A percentile compares a stretch with the other conserved stretches of the same genome.
These are phyloP conservation scores for Mucor piriformis DNA, from an alignment of 371 early-diverging fungal genomes.

Conservation along the genomic window DNA sequence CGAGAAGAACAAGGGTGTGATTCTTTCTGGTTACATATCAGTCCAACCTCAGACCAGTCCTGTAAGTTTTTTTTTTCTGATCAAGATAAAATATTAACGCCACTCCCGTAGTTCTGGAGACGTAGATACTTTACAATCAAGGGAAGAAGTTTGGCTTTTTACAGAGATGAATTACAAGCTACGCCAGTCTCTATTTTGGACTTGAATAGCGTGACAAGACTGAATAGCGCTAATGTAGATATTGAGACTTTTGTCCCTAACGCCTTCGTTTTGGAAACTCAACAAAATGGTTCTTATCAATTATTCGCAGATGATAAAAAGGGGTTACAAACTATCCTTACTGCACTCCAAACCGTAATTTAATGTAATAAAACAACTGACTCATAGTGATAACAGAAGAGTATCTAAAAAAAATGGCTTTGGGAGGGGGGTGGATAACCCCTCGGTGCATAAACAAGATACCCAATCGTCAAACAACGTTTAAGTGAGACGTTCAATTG, in stretches of 20 bases:
- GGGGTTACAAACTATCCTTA: conserved; percentile 23
- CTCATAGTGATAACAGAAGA: too few relatives aligned
- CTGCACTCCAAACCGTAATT: conserved; percentile 45
- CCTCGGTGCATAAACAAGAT: too few relatives aligned
- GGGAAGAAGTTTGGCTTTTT: conserved; percentile 27
- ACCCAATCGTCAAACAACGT: too few relatives aligned
- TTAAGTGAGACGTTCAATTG: too few relatives aligned
- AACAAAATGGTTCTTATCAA: conserved; percentile 39
- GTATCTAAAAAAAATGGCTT: too few relatives aligned
- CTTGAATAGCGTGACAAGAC: conserved; percentile 36
- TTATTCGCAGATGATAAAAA: conserved; percentile 41
- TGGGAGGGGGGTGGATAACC: too few relatives aligned
- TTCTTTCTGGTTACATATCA: conserved; percentile 34
- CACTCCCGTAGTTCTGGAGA: conserved; percentile 47
- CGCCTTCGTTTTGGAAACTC: conserved; percentile 45
- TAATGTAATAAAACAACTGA: too few relatives aligned
- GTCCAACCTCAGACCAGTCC: conserved; percentile 37
- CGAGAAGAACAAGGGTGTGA: conserved; percentile 33
- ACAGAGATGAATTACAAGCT: conserved; percentile 21
- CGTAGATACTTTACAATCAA: conserved; percentile 34
- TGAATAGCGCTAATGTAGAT: conserved; percentile 37
- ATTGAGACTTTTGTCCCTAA: conserved; percentile 47
- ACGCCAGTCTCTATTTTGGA: conserved; percentile 52
- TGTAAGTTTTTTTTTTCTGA: conserved; percentile 20
- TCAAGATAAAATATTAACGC: too few relatives aligned